Conservation (phyloP, 768 basidiomycete genomes). For the Boletus eberwhitei region DNA sequence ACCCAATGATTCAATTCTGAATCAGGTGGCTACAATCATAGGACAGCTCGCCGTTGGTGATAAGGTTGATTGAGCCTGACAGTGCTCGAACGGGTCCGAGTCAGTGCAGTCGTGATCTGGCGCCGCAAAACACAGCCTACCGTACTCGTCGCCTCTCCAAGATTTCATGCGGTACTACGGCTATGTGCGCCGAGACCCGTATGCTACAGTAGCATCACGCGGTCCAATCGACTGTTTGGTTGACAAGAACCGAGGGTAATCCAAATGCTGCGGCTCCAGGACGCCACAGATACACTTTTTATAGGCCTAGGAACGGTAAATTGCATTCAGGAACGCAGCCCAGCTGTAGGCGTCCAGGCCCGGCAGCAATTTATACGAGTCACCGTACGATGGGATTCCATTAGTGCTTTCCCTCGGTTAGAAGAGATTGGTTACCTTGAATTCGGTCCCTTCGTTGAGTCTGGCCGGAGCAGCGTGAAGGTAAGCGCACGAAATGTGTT, state of each 20-base stretch:
- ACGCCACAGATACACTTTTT: neutral
- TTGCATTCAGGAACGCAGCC: neutral
- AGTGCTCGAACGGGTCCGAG: neutral
- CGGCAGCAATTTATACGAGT: neutral
- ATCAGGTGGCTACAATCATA: neutral
- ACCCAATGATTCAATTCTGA: neutral
- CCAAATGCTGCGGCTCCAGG: neutral
- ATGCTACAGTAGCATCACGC: neutral
- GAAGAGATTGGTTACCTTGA: neutral
- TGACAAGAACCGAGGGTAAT: too few species aligned
- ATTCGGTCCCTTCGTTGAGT: neutral
- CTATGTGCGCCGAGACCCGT: neutral
- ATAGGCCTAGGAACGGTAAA: neutral
- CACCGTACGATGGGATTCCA: neutral
- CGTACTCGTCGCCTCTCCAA: neutral
- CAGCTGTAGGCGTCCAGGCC: neutral
- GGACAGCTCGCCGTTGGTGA: neutral
- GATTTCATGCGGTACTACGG: neutral
- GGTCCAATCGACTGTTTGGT: neutral
- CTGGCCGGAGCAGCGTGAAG: neutral
- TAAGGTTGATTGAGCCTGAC: neutral
- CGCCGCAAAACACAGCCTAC: neutral
- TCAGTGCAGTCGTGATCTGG: neutral
- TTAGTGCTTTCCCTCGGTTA: neutral
- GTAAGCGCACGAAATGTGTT: neutral